Evolutionary conservation across 176 grass and related monocot species (phyloP).

Genomic region (Aechmea fasciata): DNA sequence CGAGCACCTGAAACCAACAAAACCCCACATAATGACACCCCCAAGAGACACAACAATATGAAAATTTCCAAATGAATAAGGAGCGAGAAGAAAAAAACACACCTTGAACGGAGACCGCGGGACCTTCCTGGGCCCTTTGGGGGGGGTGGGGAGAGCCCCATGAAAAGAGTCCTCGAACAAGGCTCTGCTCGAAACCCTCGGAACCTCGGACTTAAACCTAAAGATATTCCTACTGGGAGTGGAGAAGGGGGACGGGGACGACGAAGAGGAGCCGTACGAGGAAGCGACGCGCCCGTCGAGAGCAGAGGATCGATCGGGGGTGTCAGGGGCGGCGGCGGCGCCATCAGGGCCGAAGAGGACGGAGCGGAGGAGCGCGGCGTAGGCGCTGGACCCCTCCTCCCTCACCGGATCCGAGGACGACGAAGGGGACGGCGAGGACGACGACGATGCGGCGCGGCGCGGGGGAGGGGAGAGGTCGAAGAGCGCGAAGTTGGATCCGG

Average conservation of each 20-base stretch:
- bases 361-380: conserved; percentile 63
- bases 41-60: background rate
- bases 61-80: background rate
- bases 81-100: background rate
- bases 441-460: conserved; percentile 15
- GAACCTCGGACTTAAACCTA: conserved; percentile 85
- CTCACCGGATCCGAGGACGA: conserved; percentile 12
- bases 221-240: conserved; percentile 66
- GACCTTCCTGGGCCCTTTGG: conserved; percentile 61
- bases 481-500: conserved; percentile 70
- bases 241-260: conserved; percentile 36
- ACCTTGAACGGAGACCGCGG: conserved; percentile 82
- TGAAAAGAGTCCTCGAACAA: conserved; percentile 66
- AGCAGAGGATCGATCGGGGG: background rate
- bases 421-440: conserved; percentile 23
- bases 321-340: background rate
- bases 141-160: conserved; percentile 29
- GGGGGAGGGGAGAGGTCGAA: conserved; percentile 47
- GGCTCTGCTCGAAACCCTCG: conserved; percentile 37
- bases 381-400: conserved; percentile 53
- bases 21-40: background rate
- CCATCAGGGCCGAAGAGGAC: conserved; percentile 57
- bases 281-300: conserved; percentile 33
- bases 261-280: conserved; percentile 48
- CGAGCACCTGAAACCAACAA: conserved; percentile 55